phyloP scores from a whole-genome alignment of 345 rosid genomes.

The Arabis hirsuta region DNA sequence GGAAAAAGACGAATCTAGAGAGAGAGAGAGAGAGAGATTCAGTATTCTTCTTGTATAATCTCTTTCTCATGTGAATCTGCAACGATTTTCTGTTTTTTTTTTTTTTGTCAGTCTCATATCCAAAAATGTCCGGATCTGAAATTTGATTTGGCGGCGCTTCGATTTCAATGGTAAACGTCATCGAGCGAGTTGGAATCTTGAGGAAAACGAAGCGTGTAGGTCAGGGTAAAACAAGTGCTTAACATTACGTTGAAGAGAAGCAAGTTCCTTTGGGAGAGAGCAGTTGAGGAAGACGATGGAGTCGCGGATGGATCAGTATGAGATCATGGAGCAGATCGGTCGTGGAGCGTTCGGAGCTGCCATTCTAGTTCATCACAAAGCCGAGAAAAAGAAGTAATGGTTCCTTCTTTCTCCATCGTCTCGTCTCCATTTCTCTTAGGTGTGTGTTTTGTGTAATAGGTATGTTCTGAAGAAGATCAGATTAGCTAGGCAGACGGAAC shows the following conservation, averaged over 20 bases:
- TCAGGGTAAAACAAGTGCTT: constrained; percentile 12
- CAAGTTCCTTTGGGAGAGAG: background rate
- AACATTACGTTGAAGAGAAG: constrained; percentile 36
- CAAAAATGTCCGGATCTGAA: constrained; percentile 40
- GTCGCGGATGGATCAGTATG: constrained; percentile 98
- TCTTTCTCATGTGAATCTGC: constrained; percentile 23
- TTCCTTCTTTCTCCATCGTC: background rate
- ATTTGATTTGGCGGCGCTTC: constrained; percentile 17
- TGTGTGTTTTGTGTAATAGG: constrained; percentile 42
- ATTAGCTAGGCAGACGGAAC: constrained; percentile 92
- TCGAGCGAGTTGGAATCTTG: constrained; percentile 21
- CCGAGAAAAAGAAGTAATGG: constrained; percentile 84
- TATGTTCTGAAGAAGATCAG: constrained; percentile 99
- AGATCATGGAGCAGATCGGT: constrained; percentile 99
- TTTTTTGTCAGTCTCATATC: constrained; percentile 17
- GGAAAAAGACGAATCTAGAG: constrained; percentile 24
- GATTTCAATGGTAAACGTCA: constrained; percentile 16
- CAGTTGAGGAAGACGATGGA: constrained; percentile 49
- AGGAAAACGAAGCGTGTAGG: constrained; percentile 35
- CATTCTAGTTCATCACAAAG: constrained; percentile 86
- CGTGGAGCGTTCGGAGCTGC: constrained; percentile 99
- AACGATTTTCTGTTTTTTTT: constrained; percentile 9
- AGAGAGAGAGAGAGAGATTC: constrained; percentile 23
- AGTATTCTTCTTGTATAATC: constrained; percentile 13
- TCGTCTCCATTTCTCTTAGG: background rate